These are phyloP conservation scores for Populus pruinosa DNA, from an alignment of 345 rosid species.

Conservation along the genomic window DNA sequence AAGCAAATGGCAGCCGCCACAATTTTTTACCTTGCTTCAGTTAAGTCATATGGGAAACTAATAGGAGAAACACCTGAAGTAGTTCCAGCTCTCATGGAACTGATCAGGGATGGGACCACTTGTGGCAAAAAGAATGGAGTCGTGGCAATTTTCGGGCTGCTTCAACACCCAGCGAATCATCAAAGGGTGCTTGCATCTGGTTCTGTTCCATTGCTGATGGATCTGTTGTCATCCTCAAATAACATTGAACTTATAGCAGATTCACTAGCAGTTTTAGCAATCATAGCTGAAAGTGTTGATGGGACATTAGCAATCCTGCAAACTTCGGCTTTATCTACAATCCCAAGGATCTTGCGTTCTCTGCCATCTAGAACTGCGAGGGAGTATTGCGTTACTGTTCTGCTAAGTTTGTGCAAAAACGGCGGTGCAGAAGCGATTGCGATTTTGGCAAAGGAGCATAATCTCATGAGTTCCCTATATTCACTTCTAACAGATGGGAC, in stretches of 20 bases:
- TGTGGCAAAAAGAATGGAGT: constrained; percentile 69
- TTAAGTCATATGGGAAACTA: constrained; percentile 43
- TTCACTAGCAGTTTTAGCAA: constrained; percentile 59
- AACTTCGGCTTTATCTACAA: constrained; percentile 39
- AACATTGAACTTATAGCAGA: constrained; percentile 52
- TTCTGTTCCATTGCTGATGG: constrained; percentile 42
- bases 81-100: constrained; percentile 51
- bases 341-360: constrained; percentile 35
- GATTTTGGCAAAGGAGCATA: constrained; percentile 30
- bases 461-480: constrained; percentile 43
- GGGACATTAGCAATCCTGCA: constrained; percentile 50
- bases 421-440: constrained; percentile 48
- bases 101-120: constrained; percentile 45
- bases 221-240: constrained; percentile 35
- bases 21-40: constrained; percentile 63
- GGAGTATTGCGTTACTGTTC: constrained; percentile 53
- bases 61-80: constrained; percentile 60
- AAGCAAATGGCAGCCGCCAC: constrained; percentile 65
- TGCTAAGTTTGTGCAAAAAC: constrained; percentile 47
- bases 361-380: constrained; percentile 37
- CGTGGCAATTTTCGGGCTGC: constrained; percentile 53
- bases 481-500: constrained; percentile 43
- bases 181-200: constrained; percentile 56
- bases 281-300: constrained; percentile 44
- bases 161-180: constrained; percentile 43